A percentile compares a stretch with the other conserved stretches of the same genome.
Evolutionary conservation across 163 green algal species (phyloP).

Genomic region (Coccomyxa subellipsoidea): DNA sequence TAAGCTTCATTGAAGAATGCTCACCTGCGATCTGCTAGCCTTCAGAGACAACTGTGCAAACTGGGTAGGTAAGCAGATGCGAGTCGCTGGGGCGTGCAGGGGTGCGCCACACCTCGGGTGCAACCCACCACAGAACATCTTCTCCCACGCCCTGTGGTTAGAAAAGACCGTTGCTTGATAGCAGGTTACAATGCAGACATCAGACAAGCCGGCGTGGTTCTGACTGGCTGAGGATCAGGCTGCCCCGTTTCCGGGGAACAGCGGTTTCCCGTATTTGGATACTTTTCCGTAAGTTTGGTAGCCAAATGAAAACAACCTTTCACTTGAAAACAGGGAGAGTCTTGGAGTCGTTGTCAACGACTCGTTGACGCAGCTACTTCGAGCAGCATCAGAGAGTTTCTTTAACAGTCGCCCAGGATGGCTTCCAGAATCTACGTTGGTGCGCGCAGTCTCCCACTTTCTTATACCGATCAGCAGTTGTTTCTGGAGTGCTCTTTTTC

Average conservation of each 20-base stretch:
- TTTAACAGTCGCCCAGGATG: neutral
- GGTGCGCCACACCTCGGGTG: neutral
- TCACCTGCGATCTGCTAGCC: neutral
- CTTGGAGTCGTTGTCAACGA: too few species aligned
- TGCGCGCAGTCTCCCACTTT: neutral
- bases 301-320: too few species aligned
- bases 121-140: neutral
- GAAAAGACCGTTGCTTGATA: neutral
- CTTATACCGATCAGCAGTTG: neutral
- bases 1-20: too few species aligned
- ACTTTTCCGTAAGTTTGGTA: too few species aligned
- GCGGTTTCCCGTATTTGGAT: too few species aligned
- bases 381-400: neutral
- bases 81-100: neutral
- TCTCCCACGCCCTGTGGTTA: neutral
- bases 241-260: too few species aligned
- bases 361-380: too few species aligned
- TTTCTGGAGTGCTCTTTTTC: too few species aligned
- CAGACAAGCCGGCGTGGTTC: neutral
- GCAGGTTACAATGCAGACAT: neutral
- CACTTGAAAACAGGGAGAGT: too few species aligned
- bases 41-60: neutral
- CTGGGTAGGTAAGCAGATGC: neutral
- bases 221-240: neutral
- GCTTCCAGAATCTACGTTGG: neutral